Percentiles rank a stretch among this genome's conserved stretches.
Evolutionary conservation across 441 rosid species (phyloP).

Genomic region (California macrophylla): DNA sequence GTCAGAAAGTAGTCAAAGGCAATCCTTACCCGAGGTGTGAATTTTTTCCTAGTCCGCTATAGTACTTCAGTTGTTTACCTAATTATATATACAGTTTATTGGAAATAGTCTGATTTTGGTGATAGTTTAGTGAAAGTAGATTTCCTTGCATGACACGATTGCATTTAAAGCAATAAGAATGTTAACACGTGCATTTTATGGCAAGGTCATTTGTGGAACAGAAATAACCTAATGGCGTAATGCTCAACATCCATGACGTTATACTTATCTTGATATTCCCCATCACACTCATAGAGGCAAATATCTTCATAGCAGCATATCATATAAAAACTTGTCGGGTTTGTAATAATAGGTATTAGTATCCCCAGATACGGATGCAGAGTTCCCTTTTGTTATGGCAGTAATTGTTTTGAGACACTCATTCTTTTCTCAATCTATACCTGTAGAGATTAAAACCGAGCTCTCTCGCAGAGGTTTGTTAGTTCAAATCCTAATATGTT

Average conservation of each 20-base stretch:
- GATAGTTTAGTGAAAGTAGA: neutral
- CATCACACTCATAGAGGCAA: too few species aligned
- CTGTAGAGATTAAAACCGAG: too few species aligned
- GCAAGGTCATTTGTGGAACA: neutral
- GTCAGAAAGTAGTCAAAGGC: conserved; percentile 95
- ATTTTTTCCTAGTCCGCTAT: neutral
- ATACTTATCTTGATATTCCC: neutral
- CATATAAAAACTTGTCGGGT: too few species aligned
- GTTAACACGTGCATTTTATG: neutral
- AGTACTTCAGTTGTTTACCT: neutral
- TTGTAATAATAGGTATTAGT: too few species aligned
- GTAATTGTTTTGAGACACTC: too few species aligned
- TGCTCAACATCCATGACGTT: neutral
- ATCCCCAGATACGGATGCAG: too few species aligned
- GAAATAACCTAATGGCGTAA: neutral
- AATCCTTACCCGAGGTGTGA: conserved; percentile 88
- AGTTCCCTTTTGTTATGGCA: too few species aligned
- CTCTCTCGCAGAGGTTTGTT: neutral
- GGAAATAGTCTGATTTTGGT: conserved; percentile 30
- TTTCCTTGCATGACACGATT: neutral
- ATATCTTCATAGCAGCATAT: neutral
- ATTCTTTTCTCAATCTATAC: too few species aligned
- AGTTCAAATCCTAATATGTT: neutral
- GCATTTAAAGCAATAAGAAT: neutral
- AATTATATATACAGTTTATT: conserved; percentile 1